A percentile compares a stretch with the other conserved stretches of the same genome.
Evolutionary conservation across 441 rosid genomes (phyloP).

Genomic region (Gossypium davidsonii): DNA sequence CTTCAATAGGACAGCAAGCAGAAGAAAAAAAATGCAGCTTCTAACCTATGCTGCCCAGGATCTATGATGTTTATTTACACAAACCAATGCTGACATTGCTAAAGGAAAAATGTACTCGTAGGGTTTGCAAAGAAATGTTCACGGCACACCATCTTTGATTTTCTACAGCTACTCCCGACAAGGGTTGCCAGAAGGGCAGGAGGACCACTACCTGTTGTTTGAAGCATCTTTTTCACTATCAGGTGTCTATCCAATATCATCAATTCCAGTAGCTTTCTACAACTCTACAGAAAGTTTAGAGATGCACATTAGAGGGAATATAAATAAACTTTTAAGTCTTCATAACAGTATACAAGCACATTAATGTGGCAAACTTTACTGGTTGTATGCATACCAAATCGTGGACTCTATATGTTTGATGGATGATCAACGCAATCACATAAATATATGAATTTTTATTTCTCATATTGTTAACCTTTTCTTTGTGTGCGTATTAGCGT

Average conservation of each 20-base stretch:
- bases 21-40: not conserved
- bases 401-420: not conserved
- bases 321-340: not conserved
- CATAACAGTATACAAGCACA: not conserved
- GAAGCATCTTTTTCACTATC: conserved; percentile 55
- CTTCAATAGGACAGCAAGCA: not conserved
- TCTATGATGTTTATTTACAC: not conserved
- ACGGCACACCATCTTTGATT: conserved; percentile 43
- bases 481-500: not conserved
- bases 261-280: conserved; percentile 61
- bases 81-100: not conserved
- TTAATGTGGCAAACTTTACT: not conserved
- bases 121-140: conserved; percentile 78
- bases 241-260: conserved; percentile 73
- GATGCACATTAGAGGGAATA: not conserved
- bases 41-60: not conserved
- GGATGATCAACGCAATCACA: not conserved
- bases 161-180: conserved; percentile 32
- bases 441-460: not conserved
- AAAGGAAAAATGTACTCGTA: conserved; percentile 32
- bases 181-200: conserved; percentile 50
- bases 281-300: conserved; percentile 45
- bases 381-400: not conserved
- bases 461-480: not conserved
- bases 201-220: conserved; percentile 40